Evolutionary conservation across 441 rosid genomes (phyloP), one percentile per base, ranked within the genome.

Genomic region (Geranium incanum): DNA sequence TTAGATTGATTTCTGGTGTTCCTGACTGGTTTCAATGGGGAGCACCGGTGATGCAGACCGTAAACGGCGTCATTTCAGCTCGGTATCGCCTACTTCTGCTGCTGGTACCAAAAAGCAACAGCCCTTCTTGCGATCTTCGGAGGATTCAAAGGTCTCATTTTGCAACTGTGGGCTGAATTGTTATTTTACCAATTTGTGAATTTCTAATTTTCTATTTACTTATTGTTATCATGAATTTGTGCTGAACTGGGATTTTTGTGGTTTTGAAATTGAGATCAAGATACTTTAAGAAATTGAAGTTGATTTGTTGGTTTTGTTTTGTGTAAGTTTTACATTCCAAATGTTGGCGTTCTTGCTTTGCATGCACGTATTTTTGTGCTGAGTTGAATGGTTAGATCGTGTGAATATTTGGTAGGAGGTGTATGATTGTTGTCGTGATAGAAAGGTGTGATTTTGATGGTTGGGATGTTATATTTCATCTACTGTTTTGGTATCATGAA

Each of bases 21-120:
- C 69, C 43, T 36, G 78, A 41, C 78, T 67, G 74, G 73, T 55
- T 76, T 79, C 72, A 78, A 94, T 94, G 99, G 97, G 91, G 85
- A 94, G 97, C 81, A 83, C 91, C 13, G 98, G 90, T 39, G 97
- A 94, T 82, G 93, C 97, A 2, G 98, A 91, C 82, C 85, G 95
- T 71, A 94, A 91, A 80, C 83, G 89, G 82, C 93, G 92, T 69
- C 95, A 86, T 80, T 83, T 94, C 68, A 86, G 82, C 89, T 83
- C 97, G 36, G 60, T 90, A 71, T 91, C 98, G 39, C 92, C 97
- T 9, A 84, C 91, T 12, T 86, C 89, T 73, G 88, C 91, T 45
- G 80, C 85, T 55, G 67, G 38, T 12, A 84, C 89, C 19, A 92
- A 90, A 80, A 88, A 19, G 65, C 65, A 87, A 80, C 90, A 85